phyloP scores from a whole-genome alignment of 2,329 filamentous ascomycete species.

The Calonectria ilicicola region DNA sequence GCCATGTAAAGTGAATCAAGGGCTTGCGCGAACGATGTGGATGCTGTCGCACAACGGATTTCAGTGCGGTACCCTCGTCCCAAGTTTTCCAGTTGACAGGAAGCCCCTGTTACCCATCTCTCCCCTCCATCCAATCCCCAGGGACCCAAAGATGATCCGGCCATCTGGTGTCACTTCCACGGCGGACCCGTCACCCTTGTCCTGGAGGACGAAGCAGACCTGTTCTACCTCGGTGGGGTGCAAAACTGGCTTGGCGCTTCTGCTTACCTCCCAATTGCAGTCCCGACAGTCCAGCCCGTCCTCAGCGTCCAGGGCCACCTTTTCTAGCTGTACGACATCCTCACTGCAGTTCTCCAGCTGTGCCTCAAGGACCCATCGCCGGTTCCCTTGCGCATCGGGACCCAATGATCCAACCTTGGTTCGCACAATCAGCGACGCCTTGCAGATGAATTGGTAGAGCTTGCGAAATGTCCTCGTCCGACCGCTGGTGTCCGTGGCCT shows the following conservation, averaged over 20 bases:
- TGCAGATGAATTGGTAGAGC: constrained; percentile 95
- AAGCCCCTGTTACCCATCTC: constrained; percentile 91
- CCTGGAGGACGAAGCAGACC: constrained; percentile 72
- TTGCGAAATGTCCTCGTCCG: constrained; percentile 91
- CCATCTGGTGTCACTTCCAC: constrained; percentile 63
- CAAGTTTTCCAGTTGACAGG: constrained; percentile 87
- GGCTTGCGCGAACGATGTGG: constrained; percentile 12
- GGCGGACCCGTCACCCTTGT: constrained; percentile 49
- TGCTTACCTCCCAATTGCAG: constrained; percentile 67
- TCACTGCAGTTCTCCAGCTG: constrained; percentile 97
- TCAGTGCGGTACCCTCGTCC: constrained; percentile 58
- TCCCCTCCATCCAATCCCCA: constrained; percentile 89
- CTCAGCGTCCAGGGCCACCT: constrained; percentile 67
- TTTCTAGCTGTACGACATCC: constrained; percentile 81
- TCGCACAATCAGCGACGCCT: constrained; percentile 87
- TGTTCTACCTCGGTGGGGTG: constrained; percentile 74
- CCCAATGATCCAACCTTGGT: constrained; percentile 82
- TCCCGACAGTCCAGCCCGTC: constrained; percentile 63
- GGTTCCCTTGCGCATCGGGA: constrained; percentile 41
- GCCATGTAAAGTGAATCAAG: not conserved
- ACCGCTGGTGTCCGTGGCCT: constrained; percentile 78
- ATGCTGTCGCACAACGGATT: constrained; percentile 18
- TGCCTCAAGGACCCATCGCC: constrained; percentile 84
- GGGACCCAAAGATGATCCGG: constrained; percentile 78
- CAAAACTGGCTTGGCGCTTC: constrained; percentile 63